Conservation (phyloP, 345 rosid genomes). For the Odontarrhena argentea region DNA sequence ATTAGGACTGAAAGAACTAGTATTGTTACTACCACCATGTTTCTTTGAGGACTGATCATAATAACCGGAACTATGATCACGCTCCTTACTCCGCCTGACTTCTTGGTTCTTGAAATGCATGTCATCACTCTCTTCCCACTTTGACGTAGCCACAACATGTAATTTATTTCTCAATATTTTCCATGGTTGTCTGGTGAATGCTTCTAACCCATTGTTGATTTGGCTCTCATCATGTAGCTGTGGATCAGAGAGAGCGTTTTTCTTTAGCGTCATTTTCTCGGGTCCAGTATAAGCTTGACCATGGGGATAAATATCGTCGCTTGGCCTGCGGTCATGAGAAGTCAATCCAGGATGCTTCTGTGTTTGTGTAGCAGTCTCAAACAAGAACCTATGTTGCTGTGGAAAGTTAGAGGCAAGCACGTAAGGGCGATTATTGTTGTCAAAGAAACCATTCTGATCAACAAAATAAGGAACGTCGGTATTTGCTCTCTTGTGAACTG, state of each 20-base stretch:
- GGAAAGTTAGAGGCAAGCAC: constrained; percentile 44
- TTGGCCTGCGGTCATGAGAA: constrained; percentile 50
- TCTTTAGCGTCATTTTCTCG: constrained; percentile 45
- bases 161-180: constrained; percentile 47
- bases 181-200: constrained; percentile 38
- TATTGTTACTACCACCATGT: constrained; percentile 27
- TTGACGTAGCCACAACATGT: constrained; percentile 46
- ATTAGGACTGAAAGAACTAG: constrained; percentile 34
- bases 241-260: constrained; percentile 61
- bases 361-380: constrained; percentile 41
- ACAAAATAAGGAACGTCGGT: constrained; percentile 43
- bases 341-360: constrained; percentile 40
- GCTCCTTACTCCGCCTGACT: constrained; percentile 21
- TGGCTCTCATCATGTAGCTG: constrained; percentile 50
- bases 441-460: constrained; percentile 43
- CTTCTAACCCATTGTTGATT: constrained; percentile 41
- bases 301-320: constrained; percentile 45
- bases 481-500: constrained; percentile 46
- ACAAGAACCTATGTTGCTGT: constrained; percentile 44
- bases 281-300: constrained; percentile 40
- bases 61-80: constrained; percentile 28
- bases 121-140: constrained; percentile 46
- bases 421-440: constrained; percentile 38
- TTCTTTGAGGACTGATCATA: constrained; percentile 34
- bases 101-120: constrained; percentile 29